A percentile compares a stretch with the other conserved stretches of the same genome.
Conservation (phyloP, 148 eudicot species). For the Fagopyrum homotropicum region DNA sequence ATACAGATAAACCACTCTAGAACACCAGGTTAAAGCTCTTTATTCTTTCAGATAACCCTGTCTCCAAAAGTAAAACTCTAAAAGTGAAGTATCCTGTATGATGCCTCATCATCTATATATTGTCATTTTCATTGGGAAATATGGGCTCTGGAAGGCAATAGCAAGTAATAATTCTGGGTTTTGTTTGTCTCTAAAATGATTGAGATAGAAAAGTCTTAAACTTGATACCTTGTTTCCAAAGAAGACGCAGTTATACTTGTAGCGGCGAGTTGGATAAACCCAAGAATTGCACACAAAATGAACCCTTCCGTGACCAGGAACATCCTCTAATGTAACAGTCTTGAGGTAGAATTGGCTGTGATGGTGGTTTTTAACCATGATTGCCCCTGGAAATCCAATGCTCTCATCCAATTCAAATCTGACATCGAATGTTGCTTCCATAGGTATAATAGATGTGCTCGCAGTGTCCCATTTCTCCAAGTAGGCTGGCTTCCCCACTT, state of each 20-base stretch:
- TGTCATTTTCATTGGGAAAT: not conserved
- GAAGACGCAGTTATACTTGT: conserved; percentile 64
- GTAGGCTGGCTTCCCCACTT: conserved; percentile 45
- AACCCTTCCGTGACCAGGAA: conserved; percentile 54
- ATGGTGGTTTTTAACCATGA: conserved; percentile 51
- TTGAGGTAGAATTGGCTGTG: conserved; percentile 69
- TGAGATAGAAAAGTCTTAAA: not conserved
- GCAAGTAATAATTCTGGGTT: not conserved
- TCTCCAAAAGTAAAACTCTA: not conserved
- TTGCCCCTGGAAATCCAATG: conserved; percentile 67
- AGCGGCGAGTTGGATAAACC: conserved; percentile 72
- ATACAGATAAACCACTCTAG: not conserved
- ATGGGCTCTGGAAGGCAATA: not conserved
- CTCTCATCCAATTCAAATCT: conserved; percentile 68
- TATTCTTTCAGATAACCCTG: not conserved
- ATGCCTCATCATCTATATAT: not conserved
- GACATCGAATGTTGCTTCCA: conserved; percentile 40
- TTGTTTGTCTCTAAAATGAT: not conserved
- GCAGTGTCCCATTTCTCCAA: conserved; percentile 52
- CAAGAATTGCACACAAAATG: conserved; percentile 82
- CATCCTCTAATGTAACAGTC: conserved; percentile 42
- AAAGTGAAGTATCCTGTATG: not conserved
- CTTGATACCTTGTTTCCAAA: conserved; percentile 69
- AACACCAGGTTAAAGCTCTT: not conserved
- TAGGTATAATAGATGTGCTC: conserved; percentile 34